A percentile compares a stretch with the other conserved stretches of the same genome.
Conservation (phyloP, 768 basidiomycete genomes). For the Lactifluus volemus region DNA sequence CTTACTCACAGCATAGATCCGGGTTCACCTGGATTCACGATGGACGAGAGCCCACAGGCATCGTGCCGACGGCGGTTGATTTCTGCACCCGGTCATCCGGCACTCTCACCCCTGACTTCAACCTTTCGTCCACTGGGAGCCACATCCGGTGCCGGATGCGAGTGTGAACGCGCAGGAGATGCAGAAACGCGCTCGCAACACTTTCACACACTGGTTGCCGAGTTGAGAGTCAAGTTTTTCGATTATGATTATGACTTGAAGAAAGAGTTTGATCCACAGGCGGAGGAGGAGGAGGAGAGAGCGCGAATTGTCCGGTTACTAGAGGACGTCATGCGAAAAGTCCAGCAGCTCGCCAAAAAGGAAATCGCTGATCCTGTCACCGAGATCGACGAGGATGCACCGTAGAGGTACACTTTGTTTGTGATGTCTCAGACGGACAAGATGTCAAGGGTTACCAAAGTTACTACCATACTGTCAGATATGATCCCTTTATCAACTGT, state of each 20-base stretch:
- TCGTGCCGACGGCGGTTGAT: neutral
- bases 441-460: neutral
- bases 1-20: neutral
- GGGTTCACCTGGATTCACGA: neutral
- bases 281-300: neutral
- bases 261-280: neutral
- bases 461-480: neutral
- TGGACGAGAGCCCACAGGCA: neutral
- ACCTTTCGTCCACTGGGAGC: neutral
- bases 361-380: neutral
- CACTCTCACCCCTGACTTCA: neutral
- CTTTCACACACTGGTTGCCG: conserved; percentile 3
- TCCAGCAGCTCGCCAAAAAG: neutral
- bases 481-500: neutral
- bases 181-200: conserved; percentile 6
- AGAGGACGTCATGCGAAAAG: conserved; percentile 10
- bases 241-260: neutral
- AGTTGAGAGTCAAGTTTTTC: neutral
- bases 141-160: neutral
- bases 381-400: neutral
- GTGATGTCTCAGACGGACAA: neutral
- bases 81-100: no score
- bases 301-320: conserved; percentile 7
- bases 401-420: neutral
- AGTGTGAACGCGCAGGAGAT: neutral